Base-by-base conservation (phyloP, 768 basidiomycete genomes). In the Hypholoma fasciculare region DNA sequence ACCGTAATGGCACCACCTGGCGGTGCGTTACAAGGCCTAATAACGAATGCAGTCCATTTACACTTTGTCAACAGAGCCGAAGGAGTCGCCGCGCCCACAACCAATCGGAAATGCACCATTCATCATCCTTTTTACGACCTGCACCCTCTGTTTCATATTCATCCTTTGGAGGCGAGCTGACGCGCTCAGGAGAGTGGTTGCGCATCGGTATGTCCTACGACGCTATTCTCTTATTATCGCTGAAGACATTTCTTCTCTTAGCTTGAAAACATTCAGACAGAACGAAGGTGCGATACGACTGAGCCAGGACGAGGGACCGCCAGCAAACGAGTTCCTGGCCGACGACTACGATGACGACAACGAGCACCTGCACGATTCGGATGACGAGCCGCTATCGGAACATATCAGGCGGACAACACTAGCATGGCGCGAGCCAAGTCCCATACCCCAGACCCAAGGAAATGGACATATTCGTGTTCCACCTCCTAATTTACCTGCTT, bases 241-340 rank as follows among this genome's bases (percentile, higher is more conserved):
- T 36, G 43, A 47, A 20, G 50, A n/a, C 1, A 14, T 4, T 9
- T 52, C 16, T 14, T 19, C 34, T 43, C 39, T 19, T 63, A 90
- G 88, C 62, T 69, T 90, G 53, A 84, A 83, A 62, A 82, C 81
- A 6, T 80, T 87, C 69, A 75, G 77, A 2, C 70, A 73, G 14
- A 65, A 71, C 14, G 83, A 86, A 58, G 88, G 88, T 2, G 76
- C 69, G 6, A 87, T 90, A 54, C 81, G 88, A 8, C 76, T 90
- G 19, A 88, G 87, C 48, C 78, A 83, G 65, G 89, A 90, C 61
- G 87, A 89, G 53, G 86, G 87, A 0, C 88, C 88, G 12, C 78
- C 88, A n/a, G 80, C 87, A n/a, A 74, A 76, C 14, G 84, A 86
- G 54, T 89, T 89, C 60, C 63, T 90, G 49, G 80, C 78, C 38